phyloP scores from a whole-genome alignment of 208 protist species.

The Angomonas deanei region DNA sequence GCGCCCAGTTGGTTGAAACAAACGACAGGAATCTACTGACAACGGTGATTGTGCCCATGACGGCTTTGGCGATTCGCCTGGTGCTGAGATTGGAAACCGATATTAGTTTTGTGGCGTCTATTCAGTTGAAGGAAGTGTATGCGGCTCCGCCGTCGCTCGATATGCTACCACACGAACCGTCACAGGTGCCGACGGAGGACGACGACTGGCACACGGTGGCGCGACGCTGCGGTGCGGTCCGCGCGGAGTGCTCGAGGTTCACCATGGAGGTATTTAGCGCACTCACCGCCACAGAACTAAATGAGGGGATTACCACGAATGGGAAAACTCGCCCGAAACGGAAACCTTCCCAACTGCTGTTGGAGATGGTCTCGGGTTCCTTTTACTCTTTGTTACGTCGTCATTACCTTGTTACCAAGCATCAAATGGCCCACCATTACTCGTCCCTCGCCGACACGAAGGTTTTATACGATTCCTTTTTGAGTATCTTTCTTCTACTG shows the following conservation, averaged over 20 bases:
- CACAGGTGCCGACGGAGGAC: neutral
- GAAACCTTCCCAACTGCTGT: constrained; percentile 9
- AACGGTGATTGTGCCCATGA: too few relatives aligned
- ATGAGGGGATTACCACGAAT: neutral
- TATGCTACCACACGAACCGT: neutral
- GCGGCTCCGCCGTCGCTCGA: neutral
- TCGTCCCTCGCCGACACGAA: constrained; percentile 9
- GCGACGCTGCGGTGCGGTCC: neutral
- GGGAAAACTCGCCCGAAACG: neutral
- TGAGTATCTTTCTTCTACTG: constrained; percentile 27
- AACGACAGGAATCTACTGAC: too few relatives aligned
- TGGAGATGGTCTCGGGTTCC: constrained; percentile 15
- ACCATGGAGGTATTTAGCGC: neutral
- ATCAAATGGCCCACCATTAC: neutral
- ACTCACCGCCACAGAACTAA: neutral
- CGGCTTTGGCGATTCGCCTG: neutral
- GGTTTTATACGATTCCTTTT: constrained; percentile 16
- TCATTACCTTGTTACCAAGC: constrained; percentile 34
- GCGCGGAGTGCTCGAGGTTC: neutral
- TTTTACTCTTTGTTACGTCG: constrained; percentile 41
- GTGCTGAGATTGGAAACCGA: neutral
- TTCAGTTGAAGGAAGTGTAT: neutral
- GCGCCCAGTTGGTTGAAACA: too few relatives aligned
- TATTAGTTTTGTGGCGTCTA: neutral
- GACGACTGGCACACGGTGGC: neutral